Conservation (phyloP, 2,329 filamentous ascomycete species). For the Pleoardoris graminearum region DNA sequence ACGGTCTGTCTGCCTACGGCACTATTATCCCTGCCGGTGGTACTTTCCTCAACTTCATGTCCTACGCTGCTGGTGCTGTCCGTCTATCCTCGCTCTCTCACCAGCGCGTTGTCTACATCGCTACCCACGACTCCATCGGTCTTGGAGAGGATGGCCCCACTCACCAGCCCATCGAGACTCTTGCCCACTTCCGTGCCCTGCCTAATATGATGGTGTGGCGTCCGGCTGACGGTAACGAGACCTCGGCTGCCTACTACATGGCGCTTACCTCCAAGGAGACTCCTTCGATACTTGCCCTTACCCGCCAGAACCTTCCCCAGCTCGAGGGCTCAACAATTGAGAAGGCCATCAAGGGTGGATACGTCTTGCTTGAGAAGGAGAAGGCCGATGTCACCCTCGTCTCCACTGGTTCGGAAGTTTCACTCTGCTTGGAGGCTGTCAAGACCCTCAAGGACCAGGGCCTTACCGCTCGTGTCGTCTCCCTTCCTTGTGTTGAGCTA, state of each 20-base stretch:
- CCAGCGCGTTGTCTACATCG: constrained; percentile 90
- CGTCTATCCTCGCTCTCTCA: constrained; percentile 92
- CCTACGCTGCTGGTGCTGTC: constrained; percentile 92
- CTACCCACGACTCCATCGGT: constrained; percentile 98
- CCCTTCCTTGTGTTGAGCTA: constrained; percentile 94
- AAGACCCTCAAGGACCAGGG: constrained; percentile 88
- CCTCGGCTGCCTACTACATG: constrained; percentile 94
- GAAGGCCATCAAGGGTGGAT: constrained; percentile 91
- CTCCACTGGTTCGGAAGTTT: constrained; percentile 94
- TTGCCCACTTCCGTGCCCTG: constrained; percentile 96
- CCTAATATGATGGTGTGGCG: constrained; percentile 99
- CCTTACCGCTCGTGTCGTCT: constrained; percentile 88
- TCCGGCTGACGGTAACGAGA: constrained; percentile 98
- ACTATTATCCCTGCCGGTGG: constrained; percentile 91
- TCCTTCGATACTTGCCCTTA: constrained; percentile 90
- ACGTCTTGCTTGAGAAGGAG: constrained; percentile 83
- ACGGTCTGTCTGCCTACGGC: constrained; percentile 93
- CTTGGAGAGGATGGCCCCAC: constrained; percentile 98
- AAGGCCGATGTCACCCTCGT: constrained; percentile 86
- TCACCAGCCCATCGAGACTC: constrained; percentile 98
- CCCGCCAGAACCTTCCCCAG: constrained; percentile 97
- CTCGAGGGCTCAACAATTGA: constrained; percentile 92
- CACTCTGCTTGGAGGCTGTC: constrained; percentile 88
- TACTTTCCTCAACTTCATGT: constrained; percentile 99
- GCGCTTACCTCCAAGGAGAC: constrained; percentile 87